Base-by-base conservation (phyloP, 2,329 filamentous ascomycete genomes). In the Colletotrichum lini region DNA sequence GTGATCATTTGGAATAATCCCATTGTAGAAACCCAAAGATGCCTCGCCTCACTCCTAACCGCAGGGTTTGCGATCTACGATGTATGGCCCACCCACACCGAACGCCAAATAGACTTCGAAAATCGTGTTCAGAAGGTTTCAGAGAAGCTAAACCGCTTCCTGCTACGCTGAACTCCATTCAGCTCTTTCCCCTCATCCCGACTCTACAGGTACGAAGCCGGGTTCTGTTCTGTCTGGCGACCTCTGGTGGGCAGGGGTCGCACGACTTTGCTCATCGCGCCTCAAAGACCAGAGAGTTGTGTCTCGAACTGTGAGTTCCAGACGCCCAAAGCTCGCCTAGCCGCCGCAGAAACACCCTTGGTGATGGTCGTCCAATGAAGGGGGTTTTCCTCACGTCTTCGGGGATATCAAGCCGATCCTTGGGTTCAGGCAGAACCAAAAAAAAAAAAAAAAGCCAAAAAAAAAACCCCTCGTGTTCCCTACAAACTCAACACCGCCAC, bases 401-500 rank as follows among this genome's bases (percentile, higher is more conserved):
- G 26, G 26, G 26, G 26, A 3, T 26, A 4, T 26, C 26, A 26
- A 26, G 26, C 26, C 26, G 26, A 26, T 26, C 26, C 26, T 4
- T 26, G 26, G 26, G 26, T 26, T 26, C 26, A 26, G 26, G 26
- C 26, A 26, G 4, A 26, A 26, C 26, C 26, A 26, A 26, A 26
- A 26, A 3, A 26, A 26, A 26, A 26, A 26, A n/a, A 26, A 26
- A 26, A 26, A 3, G n/a, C n/a, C n/a, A 26, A 26, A 26, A 26
- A 3, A 26, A 26, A 26, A 4, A 1, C 26, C 21, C 23, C 7
- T 16, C 7, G 35, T 21, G 8, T 18, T 9, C 42, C 45, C 67
- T 72, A 72, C 52, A 72, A 47, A 16, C 59, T 65, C 60, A 72
- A 57, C 15, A 70, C 18, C 2, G 54, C 59, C 16, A 61, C 47